Percentiles rank a stretch among this genome's conserved stretches.
Conservation (phyloP, 768 basidiomycete species). For the Xerocomellus chrysenteron region DNA sequence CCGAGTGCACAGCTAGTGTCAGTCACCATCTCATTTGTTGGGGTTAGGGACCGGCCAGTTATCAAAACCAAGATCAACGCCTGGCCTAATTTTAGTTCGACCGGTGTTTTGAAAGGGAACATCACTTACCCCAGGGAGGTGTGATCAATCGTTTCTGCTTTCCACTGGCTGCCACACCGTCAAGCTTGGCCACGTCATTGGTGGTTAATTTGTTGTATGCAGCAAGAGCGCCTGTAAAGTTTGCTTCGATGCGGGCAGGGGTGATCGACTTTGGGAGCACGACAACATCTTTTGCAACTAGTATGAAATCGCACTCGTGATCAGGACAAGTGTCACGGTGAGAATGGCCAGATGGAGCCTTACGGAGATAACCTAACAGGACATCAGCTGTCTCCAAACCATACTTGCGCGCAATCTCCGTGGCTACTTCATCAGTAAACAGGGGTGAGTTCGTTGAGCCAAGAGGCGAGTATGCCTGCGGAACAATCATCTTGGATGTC, state of each 20-base stretch:
- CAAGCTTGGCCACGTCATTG: slow-evolving; percentile 55
- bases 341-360: slow-evolving; percentile 17
- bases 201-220: slow-evolving; percentile 47
- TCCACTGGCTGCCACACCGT: slow-evolving; percentile 53
- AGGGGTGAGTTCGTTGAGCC: slow-evolving; percentile 69
- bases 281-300: slow-evolving; percentile 63
- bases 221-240: slow-evolving; percentile 50
- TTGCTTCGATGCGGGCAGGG: slow-evolving; percentile 60
- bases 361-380: slow-evolving; percentile 62
- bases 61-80: slow-evolving; percentile 70
- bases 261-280: slow-evolving; percentile 80
- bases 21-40: slow-evolving; percentile 1
- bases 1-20: not conserved
- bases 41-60: slow-evolving; percentile 44
- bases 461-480: slow-evolving; percentile 81
- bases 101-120: not conserved
- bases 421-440: slow-evolving; percentile 58
- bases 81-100: slow-evolving; percentile 33
- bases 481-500: slow-evolving; percentile 61
- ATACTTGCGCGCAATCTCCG: slow-evolving; percentile 59
- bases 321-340: slow-evolving; percentile 1
- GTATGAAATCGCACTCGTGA: slow-evolving; percentile 1
- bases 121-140: slow-evolving; percentile 66
- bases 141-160: slow-evolving; percentile 70
- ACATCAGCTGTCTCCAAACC: slow-evolving; percentile 54